phyloP scores from a whole-genome alignment of 2,329 filamentous ascomycete genomes.

The Colletotrichum sp. region DNA sequence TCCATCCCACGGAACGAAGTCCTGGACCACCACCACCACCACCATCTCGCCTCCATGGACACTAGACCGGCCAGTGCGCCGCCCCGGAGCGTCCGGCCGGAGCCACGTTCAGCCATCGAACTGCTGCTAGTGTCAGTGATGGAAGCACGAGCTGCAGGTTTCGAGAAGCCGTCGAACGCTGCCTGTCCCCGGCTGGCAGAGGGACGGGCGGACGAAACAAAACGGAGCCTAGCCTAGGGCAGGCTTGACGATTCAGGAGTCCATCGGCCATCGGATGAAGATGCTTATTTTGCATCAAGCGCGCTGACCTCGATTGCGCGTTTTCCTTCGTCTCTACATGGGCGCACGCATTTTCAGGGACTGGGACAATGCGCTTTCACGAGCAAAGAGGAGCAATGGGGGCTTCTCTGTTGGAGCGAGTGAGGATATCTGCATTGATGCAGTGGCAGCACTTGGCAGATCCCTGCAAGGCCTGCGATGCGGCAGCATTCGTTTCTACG shows the following conservation, averaged over 20 bases:
- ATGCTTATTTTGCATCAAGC: background rate
- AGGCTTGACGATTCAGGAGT: background rate
- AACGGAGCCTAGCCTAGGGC: background rate
- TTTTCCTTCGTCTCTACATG: background rate
- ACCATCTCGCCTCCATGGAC: background rate
- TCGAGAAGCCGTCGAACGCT: conserved; percentile 15
- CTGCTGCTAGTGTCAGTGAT: background rate
- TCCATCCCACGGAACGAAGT: background rate
- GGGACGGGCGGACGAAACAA: background rate
- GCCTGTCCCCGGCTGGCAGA: background rate
- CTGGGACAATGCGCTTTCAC: background rate
- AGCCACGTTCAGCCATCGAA: background rate
- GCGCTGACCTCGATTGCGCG: background rate
- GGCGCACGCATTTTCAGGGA: background rate
- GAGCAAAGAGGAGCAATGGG: background rate
- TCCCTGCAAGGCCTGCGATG: background rate
- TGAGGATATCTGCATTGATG: background rate
- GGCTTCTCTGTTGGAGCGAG: background rate
- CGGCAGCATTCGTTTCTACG: background rate
- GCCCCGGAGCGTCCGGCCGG: background rate
- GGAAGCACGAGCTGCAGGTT: background rate
- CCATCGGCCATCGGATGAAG: background rate
- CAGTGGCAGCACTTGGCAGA: background rate
- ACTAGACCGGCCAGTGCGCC: background rate
- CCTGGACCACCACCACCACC: background rate